These are phyloP conservation scores for Exophiala sideris DNA, from an alignment of 2,329 filamentous ascomycete genomes.

Conservation along the genomic window DNA sequence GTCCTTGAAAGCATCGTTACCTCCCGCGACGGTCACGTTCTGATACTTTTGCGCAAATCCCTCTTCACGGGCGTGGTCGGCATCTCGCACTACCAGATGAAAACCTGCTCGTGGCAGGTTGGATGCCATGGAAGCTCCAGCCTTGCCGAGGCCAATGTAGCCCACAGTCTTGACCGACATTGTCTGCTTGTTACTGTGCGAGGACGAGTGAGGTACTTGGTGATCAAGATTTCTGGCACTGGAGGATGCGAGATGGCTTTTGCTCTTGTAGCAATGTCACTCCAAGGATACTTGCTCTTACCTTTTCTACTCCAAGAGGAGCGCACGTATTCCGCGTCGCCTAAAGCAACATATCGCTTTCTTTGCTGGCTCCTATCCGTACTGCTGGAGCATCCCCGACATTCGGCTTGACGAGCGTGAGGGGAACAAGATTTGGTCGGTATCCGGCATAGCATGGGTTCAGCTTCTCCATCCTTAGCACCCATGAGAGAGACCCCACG, in stretches of 20 bases:
- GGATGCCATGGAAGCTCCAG: conserved; percentile 34
- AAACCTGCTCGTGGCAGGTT: conserved; percentile 35
- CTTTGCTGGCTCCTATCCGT: not conserved
- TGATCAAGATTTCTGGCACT: not conserved
- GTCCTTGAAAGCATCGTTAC: conserved; percentile 31
- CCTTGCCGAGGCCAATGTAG: conserved; percentile 36
- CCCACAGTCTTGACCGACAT: conserved; percentile 28
- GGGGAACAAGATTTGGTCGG: not conserved
- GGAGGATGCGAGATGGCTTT: not conserved
- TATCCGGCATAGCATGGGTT: no score
- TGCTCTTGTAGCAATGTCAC: not conserved
- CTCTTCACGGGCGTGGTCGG: conserved; percentile 55
- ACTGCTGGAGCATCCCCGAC: not conserved
- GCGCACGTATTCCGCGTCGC: not conserved
- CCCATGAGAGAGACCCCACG: not conserved
- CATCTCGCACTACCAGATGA: conserved; percentile 33
- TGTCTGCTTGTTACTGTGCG: not conserved
- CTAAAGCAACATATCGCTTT: not conserved
- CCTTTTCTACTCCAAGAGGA: conserved; percentile 1
- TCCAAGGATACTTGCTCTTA: not conserved
- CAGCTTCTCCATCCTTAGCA: no score
- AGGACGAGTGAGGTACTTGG: not conserved
- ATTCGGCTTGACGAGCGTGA: not conserved
- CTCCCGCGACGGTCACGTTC: conserved; percentile 32
- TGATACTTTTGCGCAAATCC: conserved; percentile 86